phyloP scores from a whole-genome alignment of 2,329 filamentous ascomycete genomes.

The Xylaria sp. region DNA sequence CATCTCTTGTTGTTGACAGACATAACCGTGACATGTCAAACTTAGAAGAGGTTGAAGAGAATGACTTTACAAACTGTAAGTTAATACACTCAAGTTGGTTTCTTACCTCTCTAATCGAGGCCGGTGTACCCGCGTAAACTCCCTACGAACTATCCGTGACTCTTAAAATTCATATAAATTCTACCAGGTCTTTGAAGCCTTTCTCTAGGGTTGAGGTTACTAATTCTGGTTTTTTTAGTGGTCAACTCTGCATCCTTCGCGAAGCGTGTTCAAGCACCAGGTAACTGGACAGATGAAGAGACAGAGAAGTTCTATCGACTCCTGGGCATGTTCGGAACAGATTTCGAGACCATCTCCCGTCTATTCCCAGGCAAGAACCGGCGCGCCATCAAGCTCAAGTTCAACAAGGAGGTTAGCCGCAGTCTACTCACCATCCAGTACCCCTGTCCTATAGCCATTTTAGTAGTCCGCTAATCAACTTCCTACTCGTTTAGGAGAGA shows the following conservation, averaged over 20 bases:
- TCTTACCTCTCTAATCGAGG: not conserved
- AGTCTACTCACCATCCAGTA: not conserved
- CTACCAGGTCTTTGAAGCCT: not conserved
- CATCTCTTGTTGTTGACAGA: constrained; percentile 73
- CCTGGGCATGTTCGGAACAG: constrained; percentile 80
- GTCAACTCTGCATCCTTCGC: constrained; percentile 75
- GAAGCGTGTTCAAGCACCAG: constrained; percentile 68
- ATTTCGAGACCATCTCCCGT: constrained; percentile 81
- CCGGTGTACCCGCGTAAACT: not conserved
- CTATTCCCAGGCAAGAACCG: constrained; percentile 79
- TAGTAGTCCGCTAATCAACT: not conserved
- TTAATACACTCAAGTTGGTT: not conserved
- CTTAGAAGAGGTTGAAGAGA: constrained; percentile 75
- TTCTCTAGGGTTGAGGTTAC: not conserved
- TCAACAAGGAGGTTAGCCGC: constrained; percentile 69
- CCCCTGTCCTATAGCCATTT: not conserved
- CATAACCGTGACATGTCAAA: constrained; percentile 63
- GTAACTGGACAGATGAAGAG: constrained; percentile 75
- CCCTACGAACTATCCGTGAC: not conserved
- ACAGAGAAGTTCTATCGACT: constrained; percentile 82
- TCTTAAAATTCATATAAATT: not conserved
- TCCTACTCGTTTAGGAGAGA: constrained; percentile 60
- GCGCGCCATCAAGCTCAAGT: constrained; percentile 82
- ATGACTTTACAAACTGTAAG: constrained; percentile 74
- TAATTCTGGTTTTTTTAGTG: constrained; percentile 25